Evolutionary conservation across 805 yeast genomes (phyloP).

Genomic region (Candida arabinofermentans): DNA sequence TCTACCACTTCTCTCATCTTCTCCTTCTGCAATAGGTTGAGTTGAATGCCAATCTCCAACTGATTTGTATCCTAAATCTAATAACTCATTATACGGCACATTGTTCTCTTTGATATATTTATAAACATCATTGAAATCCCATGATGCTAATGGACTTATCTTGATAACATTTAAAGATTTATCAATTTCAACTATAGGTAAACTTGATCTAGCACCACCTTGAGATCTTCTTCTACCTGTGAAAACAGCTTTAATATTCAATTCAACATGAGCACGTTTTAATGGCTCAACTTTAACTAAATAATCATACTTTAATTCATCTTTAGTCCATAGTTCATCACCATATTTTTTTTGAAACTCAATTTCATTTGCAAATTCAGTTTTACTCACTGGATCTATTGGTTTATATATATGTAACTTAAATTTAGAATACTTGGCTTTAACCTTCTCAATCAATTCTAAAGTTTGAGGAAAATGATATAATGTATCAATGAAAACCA

Average conservation of each 20-base stretch:
- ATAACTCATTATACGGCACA: conserved; percentile 82
- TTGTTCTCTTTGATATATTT: conserved; percentile 60
- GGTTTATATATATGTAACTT: conserved; percentile 69
- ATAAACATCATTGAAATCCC: conserved; percentile 74
- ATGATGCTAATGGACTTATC: conserved; percentile 82
- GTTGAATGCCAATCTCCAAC: conserved; percentile 97
- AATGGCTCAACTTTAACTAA: conserved; percentile 91
- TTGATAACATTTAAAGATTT: conserved; percentile 66
- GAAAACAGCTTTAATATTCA: conserved; percentile 76
- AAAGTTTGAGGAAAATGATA: conserved; percentile 95
- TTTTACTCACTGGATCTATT: background rate
- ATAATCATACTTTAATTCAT: conserved; percentile 79
- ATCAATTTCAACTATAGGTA: conserved; percentile 77
- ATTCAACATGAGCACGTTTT: conserved; percentile 72
- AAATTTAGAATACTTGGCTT: conserved; percentile 49
- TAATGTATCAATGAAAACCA: conserved; percentile 84
- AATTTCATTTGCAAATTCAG: conserved; percentile 45
- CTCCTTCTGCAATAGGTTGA: conserved; percentile 82
- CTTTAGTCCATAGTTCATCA: conserved; percentile 73
- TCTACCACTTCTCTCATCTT: conserved; percentile 94
- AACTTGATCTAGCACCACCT: conserved; percentile 73
- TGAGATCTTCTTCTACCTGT: conserved; percentile 91
- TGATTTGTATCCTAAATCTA: conserved; percentile 85
- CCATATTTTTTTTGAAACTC: conserved; percentile 73
- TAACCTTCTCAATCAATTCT: conserved; percentile 60